Conservation (phyloP, 441 rosid genomes). For the Cnidoscolus chayamansa region DNA sequence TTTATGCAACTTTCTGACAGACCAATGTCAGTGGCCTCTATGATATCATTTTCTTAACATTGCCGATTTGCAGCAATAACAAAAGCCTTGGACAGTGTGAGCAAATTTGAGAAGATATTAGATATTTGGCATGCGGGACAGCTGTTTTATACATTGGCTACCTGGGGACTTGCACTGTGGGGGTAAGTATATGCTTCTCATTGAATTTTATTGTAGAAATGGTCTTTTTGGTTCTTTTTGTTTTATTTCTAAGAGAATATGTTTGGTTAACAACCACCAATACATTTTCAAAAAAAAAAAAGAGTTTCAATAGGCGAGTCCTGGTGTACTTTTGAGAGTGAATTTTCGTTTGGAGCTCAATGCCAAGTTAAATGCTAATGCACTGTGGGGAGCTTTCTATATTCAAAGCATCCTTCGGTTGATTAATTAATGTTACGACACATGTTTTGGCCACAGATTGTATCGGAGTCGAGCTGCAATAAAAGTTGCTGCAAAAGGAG, state of each 20-base stretch:
- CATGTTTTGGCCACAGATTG: conserved; percentile 41
- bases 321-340: neutral
- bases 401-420: neutral
- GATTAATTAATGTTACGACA: neutral
- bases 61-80: conserved; percentile 46
- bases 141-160: conserved; percentile 68
- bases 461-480: conserved; percentile 55
- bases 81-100: conserved; percentile 57
- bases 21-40: neutral
- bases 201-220: neutral
- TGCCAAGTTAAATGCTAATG: neutral
- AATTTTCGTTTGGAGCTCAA: neutral
- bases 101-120: conserved; percentile 67
- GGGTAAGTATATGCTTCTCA: conserved; percentile 40
- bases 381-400: neutral
- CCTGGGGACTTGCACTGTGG: conserved; percentile 77
- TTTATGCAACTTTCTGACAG: neutral
- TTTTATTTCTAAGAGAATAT: neutral
- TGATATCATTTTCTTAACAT: conserved; percentile 2
- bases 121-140: conserved; percentile 85
- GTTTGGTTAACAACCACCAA: neutral
- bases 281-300: neutral
- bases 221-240: neutral
- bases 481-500: conserved; percentile 71
- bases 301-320: neutral